Conservation (phyloP, 495 filamentous ascomycete genomes). For the Lentithecium fluviatile region DNA sequence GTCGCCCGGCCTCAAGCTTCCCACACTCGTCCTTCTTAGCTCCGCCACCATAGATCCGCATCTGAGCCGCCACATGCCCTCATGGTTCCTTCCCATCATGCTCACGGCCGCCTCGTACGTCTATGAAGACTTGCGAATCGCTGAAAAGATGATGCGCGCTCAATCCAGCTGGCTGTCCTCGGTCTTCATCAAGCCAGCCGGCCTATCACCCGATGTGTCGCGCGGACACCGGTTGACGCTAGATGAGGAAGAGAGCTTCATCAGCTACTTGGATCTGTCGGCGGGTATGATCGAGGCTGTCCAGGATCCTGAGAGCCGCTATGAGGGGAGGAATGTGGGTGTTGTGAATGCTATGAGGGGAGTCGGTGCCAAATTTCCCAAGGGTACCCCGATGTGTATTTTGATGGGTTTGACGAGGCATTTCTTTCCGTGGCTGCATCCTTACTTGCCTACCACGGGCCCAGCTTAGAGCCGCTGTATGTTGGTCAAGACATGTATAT, state of each 20-base stretch:
- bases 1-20: not conserved
- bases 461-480: not conserved
- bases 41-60: slow-evolving; percentile 26
- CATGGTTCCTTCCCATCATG: slow-evolving; percentile 7
- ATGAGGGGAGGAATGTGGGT: slow-evolving; percentile 17
- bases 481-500: not conserved
- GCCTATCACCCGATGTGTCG: slow-evolving; percentile 9
- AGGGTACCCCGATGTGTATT: slow-evolving; percentile 25
- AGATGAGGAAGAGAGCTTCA: slow-evolving; percentile 11
- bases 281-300: slow-evolving; percentile 27
- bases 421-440: slow-evolving; percentile 20
- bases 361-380: slow-evolving; percentile 24
- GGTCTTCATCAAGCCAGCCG: slow-evolving; percentile 27
- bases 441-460: slow-evolving; percentile 11
- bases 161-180: slow-evolving; percentile 15
- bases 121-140: slow-evolving; percentile 20
- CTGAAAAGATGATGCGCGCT: slow-evolving; percentile 16
- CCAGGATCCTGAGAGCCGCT: slow-evolving; percentile 16
- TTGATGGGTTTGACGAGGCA: slow-evolving; percentile 16
- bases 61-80: slow-evolving; percentile 9
- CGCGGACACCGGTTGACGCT: slow-evolving; percentile 18
- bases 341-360: slow-evolving; percentile 16
- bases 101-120: slow-evolving; percentile 14
- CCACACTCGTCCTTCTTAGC: slow-evolving; percentile 24
- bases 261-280: slow-evolving; percentile 19